phyloP scores from a whole-genome alignment of 148 eudicot genomes.

The Persicaria maculosa region DNA sequence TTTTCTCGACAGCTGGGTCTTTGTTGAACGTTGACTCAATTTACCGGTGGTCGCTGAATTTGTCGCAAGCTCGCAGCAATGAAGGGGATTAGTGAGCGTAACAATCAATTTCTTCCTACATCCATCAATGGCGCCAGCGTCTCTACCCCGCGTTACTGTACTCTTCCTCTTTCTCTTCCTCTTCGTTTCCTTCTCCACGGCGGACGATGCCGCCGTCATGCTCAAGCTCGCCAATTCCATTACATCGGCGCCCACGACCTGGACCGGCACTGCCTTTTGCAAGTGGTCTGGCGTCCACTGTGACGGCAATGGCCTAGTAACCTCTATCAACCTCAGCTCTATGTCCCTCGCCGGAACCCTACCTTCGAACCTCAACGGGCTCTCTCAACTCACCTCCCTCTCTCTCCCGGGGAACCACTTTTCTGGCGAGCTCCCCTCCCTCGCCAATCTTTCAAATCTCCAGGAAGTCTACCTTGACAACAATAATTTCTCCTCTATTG shows the following conservation, averaged over 20 bases:
- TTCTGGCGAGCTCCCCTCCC: conserved; percentile 48
- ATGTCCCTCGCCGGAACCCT: conserved; percentile 35
- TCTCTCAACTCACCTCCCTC: conserved; percentile 42
- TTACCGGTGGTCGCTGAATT: not conserved
- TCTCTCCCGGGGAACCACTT: conserved; percentile 41
- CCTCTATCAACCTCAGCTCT: conserved; percentile 34
- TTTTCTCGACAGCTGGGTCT: too few relatives aligned
- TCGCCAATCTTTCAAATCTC: conserved; percentile 37
- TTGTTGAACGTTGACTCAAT: too few relatives aligned
- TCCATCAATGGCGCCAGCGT: conserved; percentile 3
- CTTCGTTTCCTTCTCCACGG: conserved; percentile 13
- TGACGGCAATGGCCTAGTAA: conserved; percentile 30
- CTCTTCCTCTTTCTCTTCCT: conserved; percentile 8
- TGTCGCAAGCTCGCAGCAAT: too few relatives aligned
- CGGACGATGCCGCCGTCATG: conserved; percentile 44
- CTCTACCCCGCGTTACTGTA: not conserved
- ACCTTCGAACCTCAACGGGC: conserved; percentile 40
- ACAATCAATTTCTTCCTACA: not conserved
- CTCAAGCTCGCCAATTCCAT: conserved; percentile 24
- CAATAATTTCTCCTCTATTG: conserved; percentile 44
- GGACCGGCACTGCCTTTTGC: conserved; percentile 40
- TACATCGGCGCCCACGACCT: conserved; percentile 31
- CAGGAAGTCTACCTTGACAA: conserved; percentile 27
- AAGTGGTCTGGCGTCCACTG: conserved; percentile 47
- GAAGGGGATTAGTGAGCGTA: not conserved